A percentile compares a stretch with the other conserved stretches of the same genome.
These are phyloP conservation scores for Quercus berberidifolia DNA, from an alignment of 306 rosid genomes.

Conservation along the genomic window DNA sequence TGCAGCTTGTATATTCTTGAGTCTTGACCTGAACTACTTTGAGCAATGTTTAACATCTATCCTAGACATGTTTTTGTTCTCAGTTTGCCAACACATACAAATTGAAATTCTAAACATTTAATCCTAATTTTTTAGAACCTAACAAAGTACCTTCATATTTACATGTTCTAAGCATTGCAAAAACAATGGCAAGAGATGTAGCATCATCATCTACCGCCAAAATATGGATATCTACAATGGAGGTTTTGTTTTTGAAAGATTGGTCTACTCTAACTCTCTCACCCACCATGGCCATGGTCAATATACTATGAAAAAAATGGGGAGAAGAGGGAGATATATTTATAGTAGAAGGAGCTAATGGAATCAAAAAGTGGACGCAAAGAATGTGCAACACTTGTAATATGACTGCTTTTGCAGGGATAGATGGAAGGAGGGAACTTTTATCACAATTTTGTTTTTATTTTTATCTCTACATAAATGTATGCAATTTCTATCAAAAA, in stretches of 20 bases:
- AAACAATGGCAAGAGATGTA: slow-evolving; percentile 33
- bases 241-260: background rate
- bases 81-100: too few species aligned
- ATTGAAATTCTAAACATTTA: too few species aligned
- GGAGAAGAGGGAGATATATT: background rate
- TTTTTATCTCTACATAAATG: background rate
- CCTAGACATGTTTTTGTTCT: too few species aligned
- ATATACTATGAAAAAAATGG: too few species aligned
- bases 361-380: background rate
- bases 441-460: background rate
- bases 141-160: slow-evolving; percentile 33
- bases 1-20: too few species aligned
- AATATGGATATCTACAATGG: slow-evolving; percentile 24
- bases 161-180: slow-evolving; percentile 13
- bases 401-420: background rate
- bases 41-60: too few species aligned
- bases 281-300: slow-evolving; percentile 14
- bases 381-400: background rate
- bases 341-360: background rate
- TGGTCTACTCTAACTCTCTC: slow-evolving; percentile 16
- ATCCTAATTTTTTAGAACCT: too few species aligned
- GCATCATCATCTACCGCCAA: slow-evolving; percentile 71
- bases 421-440: background rate
- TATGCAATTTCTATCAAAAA: too few species aligned
- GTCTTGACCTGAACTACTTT: too few species aligned